phyloP scores from a whole-genome alignment of 1,284 basidiomycete species.

The Melampsora allii-populina region DNA sequence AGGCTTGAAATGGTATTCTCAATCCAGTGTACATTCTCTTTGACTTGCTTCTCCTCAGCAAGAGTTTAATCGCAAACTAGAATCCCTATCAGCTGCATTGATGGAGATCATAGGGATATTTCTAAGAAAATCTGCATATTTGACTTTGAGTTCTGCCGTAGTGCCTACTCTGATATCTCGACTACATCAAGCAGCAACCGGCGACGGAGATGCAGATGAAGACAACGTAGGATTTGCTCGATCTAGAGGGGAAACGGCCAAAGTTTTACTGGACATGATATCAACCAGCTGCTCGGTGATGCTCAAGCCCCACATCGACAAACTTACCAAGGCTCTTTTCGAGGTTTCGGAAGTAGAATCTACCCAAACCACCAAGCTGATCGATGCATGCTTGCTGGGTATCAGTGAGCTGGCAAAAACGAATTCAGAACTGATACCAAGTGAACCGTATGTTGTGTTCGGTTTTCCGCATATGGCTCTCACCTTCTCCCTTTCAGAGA shows the following conservation, averaged over 20 bases:
- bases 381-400: conserved; percentile 70
- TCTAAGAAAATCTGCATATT: conserved; percentile 67
- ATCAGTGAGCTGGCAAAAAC: conserved; percentile 65
- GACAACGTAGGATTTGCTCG: conserved; percentile 26
- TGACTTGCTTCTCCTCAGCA: conserved; percentile 55
- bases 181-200: conserved; percentile 57
- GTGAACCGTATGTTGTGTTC: conserved; percentile 63
- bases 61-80: conserved; percentile 72
- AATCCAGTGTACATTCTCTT: conserved; percentile 8
- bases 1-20: conserved; percentile 16
- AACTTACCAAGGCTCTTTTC: conserved; percentile 67
- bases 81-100: conserved; percentile 64
- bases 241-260: conserved; percentile 49
- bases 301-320: conserved; percentile 68
- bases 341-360: conserved; percentile 55
- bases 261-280: conserved; percentile 58
- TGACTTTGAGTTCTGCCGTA: conserved; percentile 77
- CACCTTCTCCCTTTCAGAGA: conserved; percentile 18
- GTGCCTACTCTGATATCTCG: conserved; percentile 70
- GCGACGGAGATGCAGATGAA: conserved; percentile 45
- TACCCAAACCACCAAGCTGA: conserved; percentile 59
- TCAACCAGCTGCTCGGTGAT: conserved; percentile 74
- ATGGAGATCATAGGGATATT: conserved; percentile 69
- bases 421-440: conserved; percentile 59
- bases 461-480: conserved; percentile 5